phyloP scores from a whole-genome alignment of 257 asterid genomes.

The Anisodus tanguticus region DNA sequence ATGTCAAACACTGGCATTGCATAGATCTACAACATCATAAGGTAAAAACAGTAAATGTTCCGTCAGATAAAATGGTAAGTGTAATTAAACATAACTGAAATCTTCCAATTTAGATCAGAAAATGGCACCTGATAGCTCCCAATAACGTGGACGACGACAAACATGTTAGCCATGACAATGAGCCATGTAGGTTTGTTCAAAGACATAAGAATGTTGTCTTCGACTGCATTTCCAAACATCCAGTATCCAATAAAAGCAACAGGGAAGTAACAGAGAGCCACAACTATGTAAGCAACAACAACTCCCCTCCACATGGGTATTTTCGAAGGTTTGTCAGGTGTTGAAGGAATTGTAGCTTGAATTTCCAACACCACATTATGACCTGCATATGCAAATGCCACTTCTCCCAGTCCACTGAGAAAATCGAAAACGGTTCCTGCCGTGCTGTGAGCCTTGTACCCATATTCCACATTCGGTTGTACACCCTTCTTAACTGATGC shows the following conservation, averaged over 20 bases:
- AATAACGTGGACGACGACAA: conserved; percentile 86
- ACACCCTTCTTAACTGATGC: conserved; percentile 77
- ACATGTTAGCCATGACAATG: conserved; percentile 90
- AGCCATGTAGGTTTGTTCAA: conserved; percentile 75
- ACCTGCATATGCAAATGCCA: conserved; percentile 94
- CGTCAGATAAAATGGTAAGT: background rate
- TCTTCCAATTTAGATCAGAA: background rate
- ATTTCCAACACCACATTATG: conserved; percentile 91
- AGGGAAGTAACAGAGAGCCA: conserved; percentile 89
- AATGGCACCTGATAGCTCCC: conserved; percentile 87
- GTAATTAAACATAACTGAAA: background rate
- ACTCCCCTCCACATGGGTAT: conserved; percentile 95
- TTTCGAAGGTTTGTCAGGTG: conserved; percentile 91
- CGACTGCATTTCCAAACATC: conserved; percentile 65
- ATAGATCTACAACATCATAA: conserved; percentile 35
- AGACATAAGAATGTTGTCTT: conserved; percentile 61
- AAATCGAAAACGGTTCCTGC: conserved; percentile 72
- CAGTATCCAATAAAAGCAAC: conserved; percentile 83
- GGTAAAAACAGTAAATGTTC: background rate
- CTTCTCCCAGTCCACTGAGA: conserved; percentile 80
- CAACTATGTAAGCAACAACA: conserved; percentile 80
- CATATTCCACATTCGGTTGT: conserved; percentile 59
- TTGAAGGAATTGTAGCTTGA: conserved; percentile 92
- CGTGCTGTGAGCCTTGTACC: conserved; percentile 58
- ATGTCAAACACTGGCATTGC: conserved; percentile 57